Conservation (phyloP, 1,284 basidiomycete genomes). For the Polyporus tsugae region DNA sequence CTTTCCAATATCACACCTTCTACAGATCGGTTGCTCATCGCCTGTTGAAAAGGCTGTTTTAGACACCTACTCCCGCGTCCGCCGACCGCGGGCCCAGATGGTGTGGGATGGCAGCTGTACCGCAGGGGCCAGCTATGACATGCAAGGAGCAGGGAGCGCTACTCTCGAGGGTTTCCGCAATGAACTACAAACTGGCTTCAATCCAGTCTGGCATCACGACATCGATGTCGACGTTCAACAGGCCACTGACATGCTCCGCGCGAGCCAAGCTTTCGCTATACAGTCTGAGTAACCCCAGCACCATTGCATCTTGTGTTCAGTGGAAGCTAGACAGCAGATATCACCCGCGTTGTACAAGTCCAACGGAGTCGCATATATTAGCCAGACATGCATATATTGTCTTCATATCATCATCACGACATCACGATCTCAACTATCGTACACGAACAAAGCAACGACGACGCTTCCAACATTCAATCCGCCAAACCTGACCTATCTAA, state of each 20-base stretch:
- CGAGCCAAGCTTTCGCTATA: slow-evolving; percentile 20
- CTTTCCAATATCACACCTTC: slow-evolving; percentile 25
- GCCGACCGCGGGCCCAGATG: slow-evolving; percentile 57
- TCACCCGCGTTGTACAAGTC: neutral
- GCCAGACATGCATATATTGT: slow-evolving; percentile 6
- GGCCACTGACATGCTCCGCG: slow-evolving; percentile 44
- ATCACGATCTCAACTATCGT: neutral
- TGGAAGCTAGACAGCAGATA: neutral
- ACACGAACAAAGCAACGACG: slow-evolving; percentile 6
- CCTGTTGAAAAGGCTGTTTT: slow-evolving; percentile 47
- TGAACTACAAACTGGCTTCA: slow-evolving; percentile 51
- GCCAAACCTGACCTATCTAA: neutral
- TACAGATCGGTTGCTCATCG: neutral
- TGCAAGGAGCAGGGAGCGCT: slow-evolving; percentile 33
- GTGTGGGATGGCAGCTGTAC: slow-evolving; percentile 50
- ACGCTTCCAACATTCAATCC: slow-evolving; percentile 2
- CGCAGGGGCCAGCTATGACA: slow-evolving; percentile 47
- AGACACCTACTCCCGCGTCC: slow-evolving; percentile 51
- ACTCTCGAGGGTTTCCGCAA: slow-evolving; percentile 34
- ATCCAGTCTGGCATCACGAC: slow-evolving; percentile 58
- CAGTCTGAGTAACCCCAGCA: neutral
- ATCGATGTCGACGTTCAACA: slow-evolving; percentile 47
- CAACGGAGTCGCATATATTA: neutral
- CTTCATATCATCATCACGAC: slow-evolving; percentile 2
- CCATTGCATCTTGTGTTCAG: neutral